A percentile compares a stretch with the other conserved stretches of the same genome.
These are phyloP conservation scores for Auricularia sp. DNA, from an alignment of 768 basidiomycete genomes.

Conservation along the genomic window DNA sequence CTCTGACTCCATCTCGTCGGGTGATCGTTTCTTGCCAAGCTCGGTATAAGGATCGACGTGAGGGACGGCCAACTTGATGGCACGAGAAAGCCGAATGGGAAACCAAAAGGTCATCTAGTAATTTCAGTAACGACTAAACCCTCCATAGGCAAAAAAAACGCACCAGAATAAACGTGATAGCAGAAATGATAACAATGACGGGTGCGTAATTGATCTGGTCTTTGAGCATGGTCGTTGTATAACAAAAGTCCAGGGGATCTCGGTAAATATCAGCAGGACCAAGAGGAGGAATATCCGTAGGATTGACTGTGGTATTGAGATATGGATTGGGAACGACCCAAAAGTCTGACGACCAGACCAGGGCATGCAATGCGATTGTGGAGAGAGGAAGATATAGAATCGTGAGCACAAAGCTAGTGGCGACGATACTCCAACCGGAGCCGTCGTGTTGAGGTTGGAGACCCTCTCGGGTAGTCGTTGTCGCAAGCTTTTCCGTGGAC, in stretches of 20 bases:
- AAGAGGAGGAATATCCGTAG: conserved; percentile 40
- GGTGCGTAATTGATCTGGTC: conserved; percentile 65
- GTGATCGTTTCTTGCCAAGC: conserved; percentile 51
- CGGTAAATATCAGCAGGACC: conserved; percentile 49
- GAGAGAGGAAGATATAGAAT: conserved; percentile 68
- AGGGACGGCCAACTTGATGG: conserved; percentile 51
- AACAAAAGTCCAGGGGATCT: conserved; percentile 64
- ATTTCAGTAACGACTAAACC: not conserved
- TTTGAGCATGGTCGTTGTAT: conserved; percentile 65
- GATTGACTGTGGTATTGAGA: conserved; percentile 40
- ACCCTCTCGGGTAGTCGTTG: conserved; percentile 37
- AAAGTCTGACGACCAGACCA: conserved; percentile 69
- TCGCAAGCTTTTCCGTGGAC: conserved; percentile 38
- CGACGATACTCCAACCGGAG: conserved; percentile 43
- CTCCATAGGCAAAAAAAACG: conserved; percentile 15
- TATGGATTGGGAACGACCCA: conserved; percentile 69
- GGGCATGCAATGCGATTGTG: conserved; percentile 65
- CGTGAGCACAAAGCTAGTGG: conserved; percentile 55
- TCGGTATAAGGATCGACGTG: conserved; percentile 59
- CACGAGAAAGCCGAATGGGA: conserved; percentile 48
- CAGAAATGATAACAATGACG: conserved; percentile 46
- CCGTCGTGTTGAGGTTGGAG: conserved; percentile 36
- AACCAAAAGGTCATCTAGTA: conserved; percentile 61
- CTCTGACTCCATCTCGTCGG: conserved; percentile 53
- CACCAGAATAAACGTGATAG: conserved; percentile 42